Conservation (phyloP, 345 rosid genomes). For the Eucalyptus regnans region DNA sequence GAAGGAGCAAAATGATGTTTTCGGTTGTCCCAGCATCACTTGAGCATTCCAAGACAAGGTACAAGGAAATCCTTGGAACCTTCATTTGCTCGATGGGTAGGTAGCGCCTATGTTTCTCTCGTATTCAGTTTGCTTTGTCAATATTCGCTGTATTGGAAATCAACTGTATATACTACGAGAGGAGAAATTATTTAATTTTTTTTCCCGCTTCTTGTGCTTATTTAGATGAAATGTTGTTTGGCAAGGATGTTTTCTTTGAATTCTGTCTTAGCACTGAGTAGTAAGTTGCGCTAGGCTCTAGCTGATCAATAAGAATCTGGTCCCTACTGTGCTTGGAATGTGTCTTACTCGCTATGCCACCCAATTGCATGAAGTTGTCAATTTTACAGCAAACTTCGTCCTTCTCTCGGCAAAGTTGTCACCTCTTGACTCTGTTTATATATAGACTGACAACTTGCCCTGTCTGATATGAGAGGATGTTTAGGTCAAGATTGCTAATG, state of each 20-base stretch:
- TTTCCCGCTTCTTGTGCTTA: neutral
- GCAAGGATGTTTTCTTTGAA: neutral
- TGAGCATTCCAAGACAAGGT: neutral
- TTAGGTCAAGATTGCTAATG: neutral
- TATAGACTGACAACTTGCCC: neutral
- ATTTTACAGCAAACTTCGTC: neutral
- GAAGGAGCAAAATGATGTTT: conserved; percentile 36
- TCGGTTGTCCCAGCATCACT: conserved; percentile 11
- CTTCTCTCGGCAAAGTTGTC: neutral
- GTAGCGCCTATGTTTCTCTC: neutral
- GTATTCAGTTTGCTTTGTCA: neutral
- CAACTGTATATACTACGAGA: neutral
- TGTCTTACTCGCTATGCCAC: neutral
- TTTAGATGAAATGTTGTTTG: neutral
- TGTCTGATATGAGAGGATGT: neutral
- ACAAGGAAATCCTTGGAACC: neutral
- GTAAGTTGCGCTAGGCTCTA: neutral
- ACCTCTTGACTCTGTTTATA: neutral
- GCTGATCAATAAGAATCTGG: neutral
- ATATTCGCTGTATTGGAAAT: neutral
- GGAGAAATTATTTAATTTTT: neutral
- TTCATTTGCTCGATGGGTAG: neutral
- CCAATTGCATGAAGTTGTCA: neutral
- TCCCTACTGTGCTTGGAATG: neutral
- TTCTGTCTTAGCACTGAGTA: neutral